phyloP scores from a whole-genome alignment of 345 rosid species.

The Excoecaria cochinchinensis region DNA sequence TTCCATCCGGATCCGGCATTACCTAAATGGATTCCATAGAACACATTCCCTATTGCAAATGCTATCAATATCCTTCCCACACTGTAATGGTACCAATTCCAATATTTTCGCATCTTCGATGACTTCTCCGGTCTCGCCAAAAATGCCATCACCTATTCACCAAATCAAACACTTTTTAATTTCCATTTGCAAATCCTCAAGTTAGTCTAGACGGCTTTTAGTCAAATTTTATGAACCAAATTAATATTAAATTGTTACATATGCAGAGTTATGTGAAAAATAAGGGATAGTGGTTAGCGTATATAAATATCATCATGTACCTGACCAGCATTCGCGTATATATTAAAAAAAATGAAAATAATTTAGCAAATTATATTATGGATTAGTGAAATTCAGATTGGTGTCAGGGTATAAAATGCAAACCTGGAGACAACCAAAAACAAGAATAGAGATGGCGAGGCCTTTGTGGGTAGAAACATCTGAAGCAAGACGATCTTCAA shows the following conservation, averaged over 20 bases:
- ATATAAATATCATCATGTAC: too few relatives aligned
- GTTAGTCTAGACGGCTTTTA: too few relatives aligned
- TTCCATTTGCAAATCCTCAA: too few relatives aligned
- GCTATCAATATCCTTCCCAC: constrained; percentile 57
- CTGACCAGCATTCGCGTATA: too few relatives aligned
- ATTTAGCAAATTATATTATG: too few relatives aligned
- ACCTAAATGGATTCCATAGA: constrained; percentile 80
- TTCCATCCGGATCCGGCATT: constrained; percentile 54
- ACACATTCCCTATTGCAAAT: constrained; percentile 63
- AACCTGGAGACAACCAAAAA: constrained; percentile 81
- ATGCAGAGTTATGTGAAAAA: too few relatives aligned
- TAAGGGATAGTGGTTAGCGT: too few relatives aligned
- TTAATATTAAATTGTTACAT: too few relatives aligned
- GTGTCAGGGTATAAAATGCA: background rate
- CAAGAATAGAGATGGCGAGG: constrained; percentile 68
- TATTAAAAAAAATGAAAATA: too few relatives aligned
- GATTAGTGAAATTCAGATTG: too few relatives aligned
- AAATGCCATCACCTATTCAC: constrained; percentile 51
- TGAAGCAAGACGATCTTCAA: constrained; percentile 41
- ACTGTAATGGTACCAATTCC: constrained; percentile 81
- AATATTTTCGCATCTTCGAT: constrained; percentile 57
- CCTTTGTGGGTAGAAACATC: constrained; percentile 58
- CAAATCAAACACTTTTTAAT: background rate
- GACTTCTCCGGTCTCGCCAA: constrained; percentile 59
- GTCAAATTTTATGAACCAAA: too few relatives aligned